Conservation (phyloP, 768 basidiomycete genomes). For the Leccinum subtestaceum region DNA sequence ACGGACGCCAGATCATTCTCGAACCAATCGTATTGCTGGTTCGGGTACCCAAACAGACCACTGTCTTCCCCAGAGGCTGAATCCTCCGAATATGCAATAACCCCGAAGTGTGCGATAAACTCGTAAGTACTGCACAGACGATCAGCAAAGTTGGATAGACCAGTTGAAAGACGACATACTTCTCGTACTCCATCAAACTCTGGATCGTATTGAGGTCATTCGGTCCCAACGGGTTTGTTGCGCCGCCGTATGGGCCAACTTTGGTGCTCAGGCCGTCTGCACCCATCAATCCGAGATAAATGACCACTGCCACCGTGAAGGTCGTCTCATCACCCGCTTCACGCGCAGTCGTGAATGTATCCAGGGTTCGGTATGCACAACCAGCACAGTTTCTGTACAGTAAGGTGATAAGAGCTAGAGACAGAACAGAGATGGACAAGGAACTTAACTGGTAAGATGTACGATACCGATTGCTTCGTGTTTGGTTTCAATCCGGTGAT, state of each 20-base stretch:
- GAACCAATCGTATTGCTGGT: conserved; percentile 29
- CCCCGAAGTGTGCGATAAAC: conserved; percentile 27
- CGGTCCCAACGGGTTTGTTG: conserved; percentile 24
- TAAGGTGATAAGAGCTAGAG: not conserved
- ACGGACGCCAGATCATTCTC: conserved; percentile 26
- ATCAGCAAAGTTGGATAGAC: not conserved
- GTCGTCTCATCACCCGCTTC: conserved; percentile 17
- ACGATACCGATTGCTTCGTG: conserved; percentile 27
- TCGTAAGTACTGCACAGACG: conserved; percentile 19
- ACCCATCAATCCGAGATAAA: conserved; percentile 30
- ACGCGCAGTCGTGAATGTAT: conserved; percentile 26
- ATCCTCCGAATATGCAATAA: conserved; percentile 24
- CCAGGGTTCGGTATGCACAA: conserved; percentile 24
- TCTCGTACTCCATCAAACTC: conserved; percentile 27
- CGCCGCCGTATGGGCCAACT: conserved; percentile 24
- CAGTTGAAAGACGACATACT: conserved; percentile 11
- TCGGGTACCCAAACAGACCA: conserved; percentile 28
- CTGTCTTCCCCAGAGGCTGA: conserved; percentile 14
- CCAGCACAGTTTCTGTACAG: conserved; percentile 24
- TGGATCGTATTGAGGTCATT: conserved; percentile 29
- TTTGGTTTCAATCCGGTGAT: conserved; percentile 22
- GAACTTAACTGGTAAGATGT: conserved; percentile 24
- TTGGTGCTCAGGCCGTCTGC: conserved; percentile 29
- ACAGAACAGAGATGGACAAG: not conserved
- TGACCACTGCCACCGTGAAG: conserved; percentile 25